These are phyloP conservation scores for Irpex sp. DNA, from an alignment of 1,284 basidiomycete species.

Conservation along the genomic window DNA sequence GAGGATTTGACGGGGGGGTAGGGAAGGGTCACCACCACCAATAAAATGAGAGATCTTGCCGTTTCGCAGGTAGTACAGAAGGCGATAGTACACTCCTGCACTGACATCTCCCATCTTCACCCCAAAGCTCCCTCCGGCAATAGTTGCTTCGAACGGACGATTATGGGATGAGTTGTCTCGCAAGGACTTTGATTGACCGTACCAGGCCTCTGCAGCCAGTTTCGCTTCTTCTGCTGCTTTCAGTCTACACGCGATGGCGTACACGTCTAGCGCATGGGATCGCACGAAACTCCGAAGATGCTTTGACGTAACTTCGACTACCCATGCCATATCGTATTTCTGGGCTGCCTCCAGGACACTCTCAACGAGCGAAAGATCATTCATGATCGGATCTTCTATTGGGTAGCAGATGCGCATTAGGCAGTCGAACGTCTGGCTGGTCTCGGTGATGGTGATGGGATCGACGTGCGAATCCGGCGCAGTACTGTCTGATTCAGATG, in stretches of 20 bases:
- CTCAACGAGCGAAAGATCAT: not conserved
- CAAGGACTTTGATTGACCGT: not conserved
- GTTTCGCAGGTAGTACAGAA: not conserved
- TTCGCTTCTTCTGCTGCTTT: not conserved
- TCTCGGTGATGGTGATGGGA: conserved; percentile 2
- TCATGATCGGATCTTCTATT: not conserved
- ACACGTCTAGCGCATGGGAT: not conserved
- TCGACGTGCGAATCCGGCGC: not conserved
- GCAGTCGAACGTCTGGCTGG: conserved; percentile 5
- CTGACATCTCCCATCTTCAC: not conserved
- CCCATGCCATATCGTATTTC: conserved; percentile 5
- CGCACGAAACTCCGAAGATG: not conserved
- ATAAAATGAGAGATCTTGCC: too few relatives aligned
- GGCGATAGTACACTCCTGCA: not conserved
- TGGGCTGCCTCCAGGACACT: conserved; percentile 5
- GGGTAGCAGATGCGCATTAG: conserved; percentile 13
- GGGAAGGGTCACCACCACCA: too few relatives aligned
- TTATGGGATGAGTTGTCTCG: not conserved
- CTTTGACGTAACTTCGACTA: not conserved
- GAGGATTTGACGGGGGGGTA: too few relatives aligned
- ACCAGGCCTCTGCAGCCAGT: not conserved
- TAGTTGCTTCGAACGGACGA: not conserved
- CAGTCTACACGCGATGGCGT: not conserved
- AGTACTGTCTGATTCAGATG: too few relatives aligned
- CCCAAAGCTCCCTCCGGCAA: not conserved